Conservation (phyloP, 139 green algal genomes). For the Chlamydomonas sp. region DNA sequence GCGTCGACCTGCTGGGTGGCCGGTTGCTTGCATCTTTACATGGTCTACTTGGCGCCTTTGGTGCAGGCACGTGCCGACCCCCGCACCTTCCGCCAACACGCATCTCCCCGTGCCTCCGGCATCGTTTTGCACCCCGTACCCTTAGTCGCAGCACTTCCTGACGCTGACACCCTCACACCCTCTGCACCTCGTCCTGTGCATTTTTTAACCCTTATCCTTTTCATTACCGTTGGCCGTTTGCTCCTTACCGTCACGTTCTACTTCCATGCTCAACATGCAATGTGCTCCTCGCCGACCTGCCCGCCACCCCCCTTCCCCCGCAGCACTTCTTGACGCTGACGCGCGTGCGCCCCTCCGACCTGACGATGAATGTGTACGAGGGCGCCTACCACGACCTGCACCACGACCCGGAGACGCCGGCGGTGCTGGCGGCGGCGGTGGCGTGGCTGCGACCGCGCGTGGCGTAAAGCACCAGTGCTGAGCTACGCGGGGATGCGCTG, state of each 20-base stretch:
- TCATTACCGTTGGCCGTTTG: not conserved
- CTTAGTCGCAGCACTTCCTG: not conserved
- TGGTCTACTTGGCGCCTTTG: not conserved
- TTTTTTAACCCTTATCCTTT: not conserved
- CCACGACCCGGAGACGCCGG: conserved; percentile 32
- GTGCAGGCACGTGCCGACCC: too few relatives aligned
- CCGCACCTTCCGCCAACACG: not conserved
- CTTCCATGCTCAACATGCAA: too few relatives aligned
- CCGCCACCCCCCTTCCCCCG: too few relatives aligned
- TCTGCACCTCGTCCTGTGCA: not conserved
- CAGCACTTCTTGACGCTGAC: not conserved
- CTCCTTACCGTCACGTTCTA: not conserved
- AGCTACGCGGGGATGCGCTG: too few relatives aligned
- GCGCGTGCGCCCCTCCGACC: not conserved
- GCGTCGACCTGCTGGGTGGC: not conserved
- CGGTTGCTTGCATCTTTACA: not conserved
- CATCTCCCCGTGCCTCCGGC: too few relatives aligned
- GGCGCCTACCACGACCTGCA: conserved; percentile 36
- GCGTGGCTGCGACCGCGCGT: not conserved
- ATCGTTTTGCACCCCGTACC: not conserved
- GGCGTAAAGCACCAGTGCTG: not conserved
- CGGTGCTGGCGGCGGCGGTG: conserved; percentile 7
- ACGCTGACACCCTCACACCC: not conserved
- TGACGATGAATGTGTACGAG: conserved; percentile 20
- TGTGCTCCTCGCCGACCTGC: too few relatives aligned